Evolutionary conservation across 257 asterid genomes (phyloP).

Genomic region (Osmanthus fragrans): DNA sequence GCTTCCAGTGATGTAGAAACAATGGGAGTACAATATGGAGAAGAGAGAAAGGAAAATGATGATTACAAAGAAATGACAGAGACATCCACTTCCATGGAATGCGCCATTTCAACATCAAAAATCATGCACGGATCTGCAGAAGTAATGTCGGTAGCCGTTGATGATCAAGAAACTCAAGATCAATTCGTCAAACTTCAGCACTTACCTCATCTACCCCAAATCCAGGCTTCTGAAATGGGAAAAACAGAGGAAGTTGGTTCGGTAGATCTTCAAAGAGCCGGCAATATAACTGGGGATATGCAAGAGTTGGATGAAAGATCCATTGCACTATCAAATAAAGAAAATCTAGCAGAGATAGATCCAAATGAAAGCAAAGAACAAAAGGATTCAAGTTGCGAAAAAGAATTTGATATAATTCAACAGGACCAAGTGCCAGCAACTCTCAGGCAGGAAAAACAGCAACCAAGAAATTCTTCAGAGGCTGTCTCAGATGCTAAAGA

Average conservation of each 20-base stretch:
- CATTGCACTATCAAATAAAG: constrained; percentile 23
- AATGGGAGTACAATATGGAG: constrained; percentile 20
- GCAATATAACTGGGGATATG: constrained; percentile 20
- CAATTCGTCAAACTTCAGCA: constrained; percentile 22
- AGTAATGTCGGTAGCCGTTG: constrained; percentile 17
- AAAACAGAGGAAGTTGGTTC: constrained; percentile 17
- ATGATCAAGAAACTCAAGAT: constrained; percentile 20
- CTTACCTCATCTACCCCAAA: constrained; percentile 18
- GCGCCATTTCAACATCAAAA: neutral
- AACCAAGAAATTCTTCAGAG: constrained; percentile 17
- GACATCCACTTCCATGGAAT: constrained; percentile 14
- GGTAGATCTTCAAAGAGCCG: constrained; percentile 14
- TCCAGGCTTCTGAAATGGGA: constrained; percentile 26
- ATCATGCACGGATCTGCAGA: constrained; percentile 9
- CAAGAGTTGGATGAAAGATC: constrained; percentile 22
- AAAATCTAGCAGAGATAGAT: constrained; percentile 16
- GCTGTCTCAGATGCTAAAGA: constrained; percentile 22
- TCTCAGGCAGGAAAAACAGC: constrained; percentile 20
- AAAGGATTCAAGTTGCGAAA: constrained; percentile 20
- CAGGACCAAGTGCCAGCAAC: constrained; percentile 13
- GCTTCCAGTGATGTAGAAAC: constrained; percentile 18
- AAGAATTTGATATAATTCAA: constrained; percentile 17
- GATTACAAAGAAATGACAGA: constrained; percentile 18
- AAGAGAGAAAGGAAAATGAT: constrained; percentile 17
- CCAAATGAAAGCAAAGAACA: constrained; percentile 13